Conservation (phyloP, 176 grass and related monocot genomes). For the Secale cereale region DNA sequence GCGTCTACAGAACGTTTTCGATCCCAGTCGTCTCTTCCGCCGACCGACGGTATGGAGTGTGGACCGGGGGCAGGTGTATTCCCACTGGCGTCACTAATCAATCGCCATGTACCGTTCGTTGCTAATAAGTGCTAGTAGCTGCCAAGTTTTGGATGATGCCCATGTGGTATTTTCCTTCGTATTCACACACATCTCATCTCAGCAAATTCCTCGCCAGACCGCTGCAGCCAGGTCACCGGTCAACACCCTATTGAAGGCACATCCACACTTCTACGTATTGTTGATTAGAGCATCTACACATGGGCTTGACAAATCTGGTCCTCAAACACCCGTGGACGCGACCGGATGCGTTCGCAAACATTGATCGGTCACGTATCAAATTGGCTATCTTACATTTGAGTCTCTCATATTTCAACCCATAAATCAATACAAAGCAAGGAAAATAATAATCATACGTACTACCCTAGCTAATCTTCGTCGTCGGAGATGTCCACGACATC, state of each 20-base stretch:
- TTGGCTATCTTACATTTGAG: too few relatives aligned
- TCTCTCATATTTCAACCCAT: too few relatives aligned
- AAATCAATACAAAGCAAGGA: too few relatives aligned
- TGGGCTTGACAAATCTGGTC: too few relatives aligned
- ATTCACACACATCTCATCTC: conserved; percentile 10
- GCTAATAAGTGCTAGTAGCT: background rate
- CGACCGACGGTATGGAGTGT: background rate
- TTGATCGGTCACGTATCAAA: too few relatives aligned
- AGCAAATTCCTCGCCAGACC: background rate
- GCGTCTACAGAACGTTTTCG: background rate
- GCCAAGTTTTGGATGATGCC: background rate
- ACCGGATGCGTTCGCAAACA: too few relatives aligned
- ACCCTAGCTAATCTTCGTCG: too few relatives aligned
- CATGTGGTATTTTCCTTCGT: background rate
- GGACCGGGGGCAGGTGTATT: background rate
- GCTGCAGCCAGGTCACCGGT: background rate
- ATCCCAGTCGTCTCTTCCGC: background rate
- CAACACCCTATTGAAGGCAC: background rate
- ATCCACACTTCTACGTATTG: background rate
- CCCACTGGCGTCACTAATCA: background rate
- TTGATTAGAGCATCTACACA: too few relatives aligned
- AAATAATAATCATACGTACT: too few relatives aligned
- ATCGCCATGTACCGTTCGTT: background rate
- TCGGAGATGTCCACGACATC: too few relatives aligned
- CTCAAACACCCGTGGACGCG: too few relatives aligned